Base-by-base conservation (phyloP, 1,139 yeast genomes). In the Saccharomyces hybrid region DNA sequence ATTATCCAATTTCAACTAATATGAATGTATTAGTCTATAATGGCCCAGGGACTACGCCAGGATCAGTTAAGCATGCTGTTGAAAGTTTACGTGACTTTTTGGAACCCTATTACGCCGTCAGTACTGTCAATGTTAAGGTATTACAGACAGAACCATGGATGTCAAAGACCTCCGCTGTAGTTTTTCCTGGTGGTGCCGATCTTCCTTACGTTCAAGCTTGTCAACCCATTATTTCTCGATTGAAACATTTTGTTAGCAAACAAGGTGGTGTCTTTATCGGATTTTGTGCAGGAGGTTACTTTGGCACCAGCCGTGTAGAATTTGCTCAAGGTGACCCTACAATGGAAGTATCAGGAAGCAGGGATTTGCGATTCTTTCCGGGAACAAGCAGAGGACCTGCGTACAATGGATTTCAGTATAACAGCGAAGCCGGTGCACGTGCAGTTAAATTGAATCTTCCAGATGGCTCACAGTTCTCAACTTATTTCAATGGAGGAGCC, bases 111-210 rank as follows among this genome's bases (percentile, higher is more conserved):
- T 95, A 93, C 68, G 96, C 97, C 0, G 96, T 93, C 4, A 77
- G 83, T 23, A 79, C 88, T 2, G 86, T 89, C 1, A 80, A 82
- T 38, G 83, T 88, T 27, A 68, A 73, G 9, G 80, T 87, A 0
- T 69, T 93, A 14, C 70, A 79, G 50, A 78, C 80, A 46, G 98
- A 93, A 65, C 99, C 99, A 0, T 95, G 99, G 99, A 78, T 79
- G 63, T 66, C 79, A 6, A 87, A 88, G 63, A 87, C 98, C 0
- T 76, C 95, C 0, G 74, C 88, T 60, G 68, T 93, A 52, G 96
- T 91, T 3, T 71, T 95, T 28, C 99, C 99, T 0, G 99, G 99
- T 2, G 99, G 99, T 3, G 97, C 98, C 0, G 99, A 93, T 69
- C 72, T 90, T 52, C 97, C 97, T 0, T 86, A 80, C 66, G 66